phyloP scores from a whole-genome alignment of 192 early-diverging fungal genomes.

The Gamsiella multidivaricata region DNA sequence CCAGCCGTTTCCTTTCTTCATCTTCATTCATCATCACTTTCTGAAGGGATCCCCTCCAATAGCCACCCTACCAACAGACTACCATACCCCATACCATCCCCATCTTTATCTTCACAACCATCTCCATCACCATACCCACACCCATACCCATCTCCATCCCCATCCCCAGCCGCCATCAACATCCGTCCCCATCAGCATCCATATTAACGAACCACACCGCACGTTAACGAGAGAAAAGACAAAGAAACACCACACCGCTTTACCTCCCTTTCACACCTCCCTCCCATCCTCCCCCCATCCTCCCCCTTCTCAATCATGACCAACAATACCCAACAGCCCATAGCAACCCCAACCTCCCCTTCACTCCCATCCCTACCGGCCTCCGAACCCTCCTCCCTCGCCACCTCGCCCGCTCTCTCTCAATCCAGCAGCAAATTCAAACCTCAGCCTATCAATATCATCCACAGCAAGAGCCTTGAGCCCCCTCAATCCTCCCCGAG shows the following conservation, averaged over 20 bases:
- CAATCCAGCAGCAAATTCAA: constrained; percentile 8
- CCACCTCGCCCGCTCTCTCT: constrained; percentile 12
- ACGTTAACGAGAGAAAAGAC: no score
- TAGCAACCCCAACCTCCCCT: constrained; percentile 5
- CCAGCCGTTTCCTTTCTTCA: no score
- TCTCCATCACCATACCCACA: no score
- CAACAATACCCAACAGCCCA: neutral
- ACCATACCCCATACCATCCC: no score
- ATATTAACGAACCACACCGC: no score
- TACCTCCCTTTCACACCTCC: neutral
- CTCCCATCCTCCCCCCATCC: neutral
- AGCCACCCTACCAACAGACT: no score
- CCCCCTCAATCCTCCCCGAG: constrained; percentile 17
- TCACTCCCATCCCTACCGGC: constrained; percentile 3
- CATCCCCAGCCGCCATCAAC: no score
- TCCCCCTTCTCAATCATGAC: neutral
- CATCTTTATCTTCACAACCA: no score
- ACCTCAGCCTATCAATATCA: constrained; percentile 32
- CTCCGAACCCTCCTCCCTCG: constrained; percentile 6
- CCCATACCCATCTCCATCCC: no score
- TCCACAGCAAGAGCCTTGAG: neutral
- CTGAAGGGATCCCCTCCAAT: no score
- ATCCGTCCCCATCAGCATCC: no score
- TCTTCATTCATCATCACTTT: no score
- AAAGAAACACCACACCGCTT: neutral